phyloP scores from a whole-genome alignment of 179 eudicot species.

The Camellia oleifera region DNA sequence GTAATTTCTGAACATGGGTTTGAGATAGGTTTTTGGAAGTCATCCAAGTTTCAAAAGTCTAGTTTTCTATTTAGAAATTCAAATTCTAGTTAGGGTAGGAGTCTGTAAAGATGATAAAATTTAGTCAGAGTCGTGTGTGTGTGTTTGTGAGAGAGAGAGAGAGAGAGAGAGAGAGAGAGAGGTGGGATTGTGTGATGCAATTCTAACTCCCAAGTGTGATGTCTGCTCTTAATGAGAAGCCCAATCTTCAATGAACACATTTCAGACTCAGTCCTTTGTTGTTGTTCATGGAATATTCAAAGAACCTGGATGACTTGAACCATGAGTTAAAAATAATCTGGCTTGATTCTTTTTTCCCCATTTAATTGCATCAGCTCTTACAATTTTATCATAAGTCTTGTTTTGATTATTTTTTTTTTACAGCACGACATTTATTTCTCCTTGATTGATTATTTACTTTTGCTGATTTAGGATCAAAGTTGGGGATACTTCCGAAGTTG shows the following conservation, averaged over 20 bases:
- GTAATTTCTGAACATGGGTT: background rate
- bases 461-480: constrained; percentile 6
- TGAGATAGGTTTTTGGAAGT: background rate
- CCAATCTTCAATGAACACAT: no score
- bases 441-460: background rate
- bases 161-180: background rate
- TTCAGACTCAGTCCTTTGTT: no score
- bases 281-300: no score
- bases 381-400: background rate
- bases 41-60: no score
- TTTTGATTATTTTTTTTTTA: background rate
- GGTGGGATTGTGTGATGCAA: background rate
- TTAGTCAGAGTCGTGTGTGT: no score
- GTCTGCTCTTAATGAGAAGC: no score
- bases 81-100: no score
- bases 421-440: background rate
- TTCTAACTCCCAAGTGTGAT: background rate
- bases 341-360: background rate
- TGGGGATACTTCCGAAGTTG: constrained; percentile 3
- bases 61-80: no score
- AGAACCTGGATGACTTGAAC: no score
- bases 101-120: no score
- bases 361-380: background rate
- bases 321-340: no score
- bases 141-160: no score